phyloP scores from a whole-genome alignment of 176 grass and related monocot species.

The Metroxylon sagu region DNA sequence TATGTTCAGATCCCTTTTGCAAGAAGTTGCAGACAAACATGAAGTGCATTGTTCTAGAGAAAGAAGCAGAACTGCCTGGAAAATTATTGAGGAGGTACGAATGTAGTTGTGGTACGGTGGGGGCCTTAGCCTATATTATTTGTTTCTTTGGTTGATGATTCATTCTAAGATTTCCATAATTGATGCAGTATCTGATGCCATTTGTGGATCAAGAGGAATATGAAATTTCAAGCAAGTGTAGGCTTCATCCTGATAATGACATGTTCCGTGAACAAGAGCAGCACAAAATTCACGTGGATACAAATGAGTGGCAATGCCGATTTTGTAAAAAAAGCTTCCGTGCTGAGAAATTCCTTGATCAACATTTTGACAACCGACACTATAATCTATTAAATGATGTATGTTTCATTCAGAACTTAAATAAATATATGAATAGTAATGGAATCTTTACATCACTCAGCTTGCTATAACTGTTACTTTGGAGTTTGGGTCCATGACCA shows the following conservation, averaged over 20 bases:
- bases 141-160: neutral
- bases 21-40: slow-evolving; percentile 42
- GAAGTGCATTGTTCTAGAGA: slow-evolving; percentile 91
- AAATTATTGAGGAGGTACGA: slow-evolving; percentile 75
- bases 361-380: slow-evolving; percentile 92
- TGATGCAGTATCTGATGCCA: slow-evolving; percentile 87
- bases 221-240: slow-evolving; percentile 69
- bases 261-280: slow-evolving; percentile 91
- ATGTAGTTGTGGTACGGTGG: neutral
- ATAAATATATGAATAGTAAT: neutral
- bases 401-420: slow-evolving; percentile 17
- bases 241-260: slow-evolving; percentile 68
- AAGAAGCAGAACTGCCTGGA: slow-evolving; percentile 78
- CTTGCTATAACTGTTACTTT: neutral
- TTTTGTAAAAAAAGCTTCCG: slow-evolving; percentile 94
- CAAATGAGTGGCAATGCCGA: slow-evolving; percentile 88
- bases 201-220: slow-evolving; percentile 86
- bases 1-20: slow-evolving; percentile 56
- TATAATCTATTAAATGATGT: slow-evolving; percentile 68
- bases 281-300: slow-evolving; percentile 80
- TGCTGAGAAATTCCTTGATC: slow-evolving; percentile 93
- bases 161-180: slow-evolving; percentile 4
- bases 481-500: neutral
- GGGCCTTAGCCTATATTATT: neutral
- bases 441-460: neutral